phyloP scores from a whole-genome alignment of 805 yeast genomes.

The Saccharomycopsis lassenensis region DNA sequence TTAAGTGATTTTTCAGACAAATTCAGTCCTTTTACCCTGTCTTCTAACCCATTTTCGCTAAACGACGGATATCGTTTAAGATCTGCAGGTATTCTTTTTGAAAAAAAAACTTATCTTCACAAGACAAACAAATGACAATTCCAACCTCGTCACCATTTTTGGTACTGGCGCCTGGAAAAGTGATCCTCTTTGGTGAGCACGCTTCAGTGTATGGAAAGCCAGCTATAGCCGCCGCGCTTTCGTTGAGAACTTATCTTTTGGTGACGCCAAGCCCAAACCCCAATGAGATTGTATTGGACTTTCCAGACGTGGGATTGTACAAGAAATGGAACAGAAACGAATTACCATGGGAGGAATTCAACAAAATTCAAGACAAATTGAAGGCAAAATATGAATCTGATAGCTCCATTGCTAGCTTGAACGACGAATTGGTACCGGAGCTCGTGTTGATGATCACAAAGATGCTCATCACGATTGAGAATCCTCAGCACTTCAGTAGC shows the following conservation, averaged over 20 bases:
- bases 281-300: constrained; percentile 49
- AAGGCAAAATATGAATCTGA: constrained; percentile 18
- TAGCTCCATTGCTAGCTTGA: constrained; percentile 24
- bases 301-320: constrained; percentile 69
- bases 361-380: constrained; percentile 15
- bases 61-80: no score
- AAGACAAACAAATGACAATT: neutral
- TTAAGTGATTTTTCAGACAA: no score
- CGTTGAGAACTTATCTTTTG: constrained; percentile 70
- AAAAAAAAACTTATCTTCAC: no score
- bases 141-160: constrained; percentile 37
- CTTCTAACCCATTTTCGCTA: no score
- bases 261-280: constrained; percentile 38
- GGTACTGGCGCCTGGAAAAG: constrained; percentile 94
- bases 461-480: constrained; percentile 34
- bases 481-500: constrained; percentile 60
- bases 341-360: constrained; percentile 43
- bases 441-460: constrained; percentile 39
- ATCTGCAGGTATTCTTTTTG: no score
- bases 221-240: constrained; percentile 91
- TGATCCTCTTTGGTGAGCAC: constrained; percentile 92
- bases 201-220: constrained; percentile 91
- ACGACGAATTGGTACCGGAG: constrained; percentile 51
- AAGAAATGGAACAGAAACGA: constrained; percentile 52
- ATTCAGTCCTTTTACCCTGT: no score